Evolutionary conservation across 441 rosid species (phyloP), one percentile per base, ranked within the genome.

Genomic region (Isatis lusitanica): DNA sequence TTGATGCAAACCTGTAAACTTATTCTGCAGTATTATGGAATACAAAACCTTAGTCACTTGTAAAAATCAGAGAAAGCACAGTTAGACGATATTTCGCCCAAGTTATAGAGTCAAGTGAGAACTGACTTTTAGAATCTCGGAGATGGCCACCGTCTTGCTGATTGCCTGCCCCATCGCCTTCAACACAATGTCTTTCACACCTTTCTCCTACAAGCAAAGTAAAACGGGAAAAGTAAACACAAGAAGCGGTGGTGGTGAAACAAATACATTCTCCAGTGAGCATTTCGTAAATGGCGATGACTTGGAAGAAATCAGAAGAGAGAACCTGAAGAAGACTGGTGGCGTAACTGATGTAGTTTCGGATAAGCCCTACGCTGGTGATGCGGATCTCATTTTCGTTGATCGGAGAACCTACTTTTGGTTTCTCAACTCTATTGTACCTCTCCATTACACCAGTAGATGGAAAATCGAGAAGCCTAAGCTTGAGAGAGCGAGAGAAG

Each of bases 151-250:
- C 4, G 97, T 90, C 81, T 91, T 93, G 87, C 91, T 90, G 63
- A 93, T 93, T 35, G 98, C 98, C 63, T 87, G 96, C 26, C 98
- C 98, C 98, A 93, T 91, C 66, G 98, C 97, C 77, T 91, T 93
- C 83, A 93, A 76, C 79, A 90, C 92, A 79, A 91, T 83, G 71
- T 93, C 96, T 60, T 79, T 84, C 52, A 71, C 86, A 73, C 70
- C 81, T 80, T 87, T 91, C 78, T 93, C 96, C 98, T 90, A 35
- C 33, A 40, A 56, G 9, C 55, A 52, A 43, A 50, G 13, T 66
- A 31, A 46, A 43, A 59, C 3, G 39, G 11, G 6, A 9, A 58
- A 13, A 28, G 35, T 31, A n/a, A 40, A 33, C 24, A 73, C 53
- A 50, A 13, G 28, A 60, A 52, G 10, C 53, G 2, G 1, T 44